Evolutionary conservation across 495 filamentous ascomycete species (phyloP).

Genomic region (Penicillium riverlandense): DNA sequence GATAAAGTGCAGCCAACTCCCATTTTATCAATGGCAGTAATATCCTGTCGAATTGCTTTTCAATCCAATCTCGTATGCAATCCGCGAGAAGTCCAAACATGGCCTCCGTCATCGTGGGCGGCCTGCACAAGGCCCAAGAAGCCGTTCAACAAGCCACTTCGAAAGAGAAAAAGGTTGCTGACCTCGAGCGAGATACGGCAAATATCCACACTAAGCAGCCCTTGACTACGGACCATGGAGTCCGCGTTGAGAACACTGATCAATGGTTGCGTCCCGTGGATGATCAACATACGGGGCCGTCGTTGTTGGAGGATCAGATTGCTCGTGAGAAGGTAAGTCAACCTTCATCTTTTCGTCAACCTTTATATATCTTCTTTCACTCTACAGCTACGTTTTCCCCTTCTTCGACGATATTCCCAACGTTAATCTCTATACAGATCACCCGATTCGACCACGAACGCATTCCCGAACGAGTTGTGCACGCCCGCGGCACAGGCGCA

Average conservation of each 20-base stretch:
- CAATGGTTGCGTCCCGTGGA: conserved; percentile 67
- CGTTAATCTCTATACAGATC: conserved; percentile 41
- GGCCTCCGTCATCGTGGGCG: conserved; percentile 19
- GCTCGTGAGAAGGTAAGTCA: conserved; percentile 63
- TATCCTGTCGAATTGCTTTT: background rate
- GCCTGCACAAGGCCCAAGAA: conserved; percentile 24
- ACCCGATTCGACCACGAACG: conserved; percentile 80
- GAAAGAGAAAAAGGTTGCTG: conserved; percentile 18
- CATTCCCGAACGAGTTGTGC: conserved; percentile 83
- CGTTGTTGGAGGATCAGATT: conserved; percentile 74
- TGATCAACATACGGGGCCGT: conserved; percentile 57
- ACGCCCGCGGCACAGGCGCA: conserved; percentile 76
- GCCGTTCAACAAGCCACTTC: conserved; percentile 16
- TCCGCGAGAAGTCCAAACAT: conserved; percentile 2
- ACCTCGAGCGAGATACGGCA: conserved; percentile 5
- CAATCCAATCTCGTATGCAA: background rate
- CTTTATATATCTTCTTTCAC: background rate
- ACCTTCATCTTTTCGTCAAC: background rate
- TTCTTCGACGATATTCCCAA: background rate
- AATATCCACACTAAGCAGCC: conserved; percentile 15
- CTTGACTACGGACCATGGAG: conserved; percentile 59
- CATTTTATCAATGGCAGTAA: background rate
- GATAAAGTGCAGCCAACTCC: background rate
- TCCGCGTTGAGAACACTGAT: conserved; percentile 66
- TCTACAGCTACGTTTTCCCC: background rate